Evolutionary conservation across 345 rosid species (phyloP).

Genomic region (Garcia nutans): DNA sequence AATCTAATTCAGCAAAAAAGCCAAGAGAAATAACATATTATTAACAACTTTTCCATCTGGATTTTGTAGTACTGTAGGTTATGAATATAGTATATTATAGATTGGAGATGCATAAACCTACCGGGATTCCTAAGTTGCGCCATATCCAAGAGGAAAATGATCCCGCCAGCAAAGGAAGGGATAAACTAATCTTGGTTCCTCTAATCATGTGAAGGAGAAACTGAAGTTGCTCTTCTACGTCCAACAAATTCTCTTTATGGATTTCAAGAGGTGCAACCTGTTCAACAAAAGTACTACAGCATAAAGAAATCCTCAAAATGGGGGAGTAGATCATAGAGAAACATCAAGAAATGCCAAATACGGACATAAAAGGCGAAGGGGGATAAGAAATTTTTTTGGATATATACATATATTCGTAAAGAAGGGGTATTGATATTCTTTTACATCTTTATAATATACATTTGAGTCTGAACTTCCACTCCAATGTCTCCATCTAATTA

Average conservation of each 20-base stretch:
- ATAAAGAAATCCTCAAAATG: constrained; percentile 1
- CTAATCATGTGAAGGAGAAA: constrained; percentile 55
- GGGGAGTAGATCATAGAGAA: not conserved
- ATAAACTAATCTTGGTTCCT: constrained; percentile 54
- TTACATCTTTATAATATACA: not conserved
- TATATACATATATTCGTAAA: not conserved
- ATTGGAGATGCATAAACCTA: constrained; percentile 38
- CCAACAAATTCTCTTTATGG: constrained; percentile 58
- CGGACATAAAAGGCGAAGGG: not conserved
- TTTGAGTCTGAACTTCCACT: not conserved
- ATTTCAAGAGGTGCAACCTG: constrained; percentile 93
- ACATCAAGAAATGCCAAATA: not conserved
- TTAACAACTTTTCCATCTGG: not conserved
- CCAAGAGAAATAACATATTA: not conserved
- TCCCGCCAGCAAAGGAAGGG: constrained; percentile 62
- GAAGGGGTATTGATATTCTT: not conserved
- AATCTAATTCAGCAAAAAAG: not conserved
- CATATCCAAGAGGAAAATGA: constrained; percentile 82
- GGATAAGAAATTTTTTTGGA: not conserved
- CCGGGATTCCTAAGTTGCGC: constrained; percentile 71
- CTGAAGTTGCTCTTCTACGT: constrained; percentile 82
- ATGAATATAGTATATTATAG: not conserved
- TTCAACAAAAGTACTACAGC: constrained; percentile 22
- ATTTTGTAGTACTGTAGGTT: constrained; percentile 5
- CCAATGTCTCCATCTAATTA: not conserved